A percentile compares a stretch with the other conserved stretches of the same genome.
Evolutionary conservation across 257 asterid genomes (phyloP).

Genomic region (Voacanga thouarsii): DNA sequence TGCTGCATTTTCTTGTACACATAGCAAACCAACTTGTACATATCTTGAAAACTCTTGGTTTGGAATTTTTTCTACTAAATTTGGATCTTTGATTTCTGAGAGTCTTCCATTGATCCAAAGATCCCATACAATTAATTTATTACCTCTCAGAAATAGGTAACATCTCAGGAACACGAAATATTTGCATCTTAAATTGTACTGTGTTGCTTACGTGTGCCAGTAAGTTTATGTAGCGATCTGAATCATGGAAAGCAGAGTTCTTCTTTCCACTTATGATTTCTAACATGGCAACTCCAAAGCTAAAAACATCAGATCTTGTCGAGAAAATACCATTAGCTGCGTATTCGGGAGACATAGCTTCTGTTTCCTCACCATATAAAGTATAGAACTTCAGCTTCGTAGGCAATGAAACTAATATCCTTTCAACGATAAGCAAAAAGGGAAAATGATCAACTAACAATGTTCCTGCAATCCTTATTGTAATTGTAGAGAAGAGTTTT

Average conservation of each 20-base stretch:
- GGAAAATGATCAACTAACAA: neutral
- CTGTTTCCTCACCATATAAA: too few species aligned
- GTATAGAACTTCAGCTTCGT: too few species aligned
- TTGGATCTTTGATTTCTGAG: neutral
- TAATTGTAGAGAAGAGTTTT: neutral
- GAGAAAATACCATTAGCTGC: neutral
- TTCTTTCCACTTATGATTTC: constrained; percentile 15
- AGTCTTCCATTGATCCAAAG: neutral
- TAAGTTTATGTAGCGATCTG: constrained; percentile 1
- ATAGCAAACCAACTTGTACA: neutral
- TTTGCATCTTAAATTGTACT: neutral
- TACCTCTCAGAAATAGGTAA: too few species aligned
- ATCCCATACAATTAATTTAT: neutral
- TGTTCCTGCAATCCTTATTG: neutral
- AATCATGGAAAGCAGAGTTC: neutral
- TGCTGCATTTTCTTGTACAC: neutral
- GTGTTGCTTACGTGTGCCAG: neutral
- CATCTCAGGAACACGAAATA: neutral
- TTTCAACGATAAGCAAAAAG: neutral
- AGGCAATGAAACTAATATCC: too few species aligned
- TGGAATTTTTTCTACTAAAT: neutral
- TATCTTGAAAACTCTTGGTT: neutral
- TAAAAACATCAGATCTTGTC: constrained; percentile 1
- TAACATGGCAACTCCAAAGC: neutral
- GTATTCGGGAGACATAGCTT: constrained; percentile 6